Evolutionary conservation across 352 stramenopile species (phyloP), one percentile per base, ranked within the genome.

Genomic region (Globisporangium sylvaticum): DNA sequence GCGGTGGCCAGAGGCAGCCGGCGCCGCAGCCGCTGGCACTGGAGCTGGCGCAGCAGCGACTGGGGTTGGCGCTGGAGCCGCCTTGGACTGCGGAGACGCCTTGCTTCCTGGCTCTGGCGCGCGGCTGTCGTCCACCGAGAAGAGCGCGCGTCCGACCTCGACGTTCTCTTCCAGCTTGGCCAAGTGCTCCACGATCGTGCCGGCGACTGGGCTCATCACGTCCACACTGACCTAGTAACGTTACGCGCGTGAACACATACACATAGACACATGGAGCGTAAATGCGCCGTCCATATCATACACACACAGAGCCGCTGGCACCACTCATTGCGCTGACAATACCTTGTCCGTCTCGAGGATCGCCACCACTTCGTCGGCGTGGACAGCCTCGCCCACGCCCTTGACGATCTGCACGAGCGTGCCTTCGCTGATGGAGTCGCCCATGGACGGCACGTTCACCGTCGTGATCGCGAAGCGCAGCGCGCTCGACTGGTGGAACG

Each of bases 281-380:
- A 58, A 25, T 22, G 10, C 18, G 14, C 9, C 9, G 18, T 14
- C 25, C 7, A 50, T 22, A 50, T 10, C 6, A 24, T 12, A 32
- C 50, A 12, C 0, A 32, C 24, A 57, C 8, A 59, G 31, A 25
- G 2, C 14, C 42, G 8, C 22, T 9, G 9, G 10, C 15, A 29
- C 12, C 58, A 64, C 25, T 22, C n/a, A 20, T 52, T 59, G 73
- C 18, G 99, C 97, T 59, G 73, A n/a, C n/a, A n/a, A n/a, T 18
- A 99, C 97, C 85, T 99, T 99, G 76, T 99, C 98, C 1, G 98
- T 99, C 85, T 99, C 98, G 29, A 99, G 84, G 56, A 99, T 89
- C n/a, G 97, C 86, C 14, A 99, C 92, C 34, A 99, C 96, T 55
- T 99, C 97, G 81, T 99, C 97, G 29, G 88, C 86, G 46, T 96